Base-by-base conservation (phyloP, 305 asterid genomes). In the Fraxinus sp. region DNA sequence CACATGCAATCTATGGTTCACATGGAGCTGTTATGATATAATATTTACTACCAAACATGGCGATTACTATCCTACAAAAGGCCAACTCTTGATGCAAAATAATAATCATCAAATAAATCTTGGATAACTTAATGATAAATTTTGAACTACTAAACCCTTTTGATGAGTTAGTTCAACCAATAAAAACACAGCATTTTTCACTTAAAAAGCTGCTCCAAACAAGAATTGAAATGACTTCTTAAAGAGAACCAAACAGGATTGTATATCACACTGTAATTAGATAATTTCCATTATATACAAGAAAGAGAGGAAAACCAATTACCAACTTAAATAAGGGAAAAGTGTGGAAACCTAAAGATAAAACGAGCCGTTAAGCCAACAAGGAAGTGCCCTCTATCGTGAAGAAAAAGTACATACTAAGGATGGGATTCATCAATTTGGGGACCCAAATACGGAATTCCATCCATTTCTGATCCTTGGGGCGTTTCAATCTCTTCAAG, bases 381-480 rank as follows among this genome's bases (percentile, higher is more conserved):
- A 16, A 52, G 64, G 64, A 52, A 52, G 22, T n/a, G 20, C 9
- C 18, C 57, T 46, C 57, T 46, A 41, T 41, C 1, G 24, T 52
- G 64, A n/a, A 52, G 64, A 52, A 5, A 52, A 16, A 5, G 20
- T 16, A 52, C 24, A 0, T 4, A 28, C 10, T 64, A 76, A 76
- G 46, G 41, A 76, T 70, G 22, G n/a, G 78, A 11, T 33, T 68
- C 71, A 72, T 81, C 37, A 76, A 94, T 89, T 78, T 85, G 88
- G 4, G 98, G 97, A 16, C 98, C 98, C 92, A 84, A 81, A 79
- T 94, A 93, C 84, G 83, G 89, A 76, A 94, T 91, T 10, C 88
- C 89, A 55, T 93, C 97, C 97, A 94, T 93, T 85, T 91, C 92
- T 9, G 97, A 91, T 77, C 92, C 98, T 59, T 85, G 72, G 0